Percentiles rank a stretch among this genome's conserved stretches.
These are phyloP conservation scores for Myriangium duriaei DNA, from an alignment of 2,329 filamentous ascomycete species.

Conservation along the genomic window DNA sequence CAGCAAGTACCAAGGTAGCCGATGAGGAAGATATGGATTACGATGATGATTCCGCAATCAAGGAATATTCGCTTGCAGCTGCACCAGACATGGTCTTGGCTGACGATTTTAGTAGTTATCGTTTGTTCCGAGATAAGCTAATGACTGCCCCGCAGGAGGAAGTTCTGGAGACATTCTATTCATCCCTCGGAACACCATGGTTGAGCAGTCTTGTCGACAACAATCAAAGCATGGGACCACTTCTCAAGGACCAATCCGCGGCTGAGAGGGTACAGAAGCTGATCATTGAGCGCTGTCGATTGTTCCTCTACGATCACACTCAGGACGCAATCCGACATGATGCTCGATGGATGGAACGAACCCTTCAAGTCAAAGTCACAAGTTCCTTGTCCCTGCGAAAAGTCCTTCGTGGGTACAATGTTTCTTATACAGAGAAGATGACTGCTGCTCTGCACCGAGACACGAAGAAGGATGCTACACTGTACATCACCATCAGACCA, in stretches of 20 bases:
- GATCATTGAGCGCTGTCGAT: conserved; percentile 73
- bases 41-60: conserved; percentile 43
- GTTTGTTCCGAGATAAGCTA: conserved; percentile 72
- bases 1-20: conserved; percentile 41
- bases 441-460: conserved; percentile 56
- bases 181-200: conserved; percentile 62
- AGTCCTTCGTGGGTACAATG: conserved; percentile 56
- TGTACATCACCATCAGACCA: conserved; percentile 66
- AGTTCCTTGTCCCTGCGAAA: conserved; percentile 64
- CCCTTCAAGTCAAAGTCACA: conserved; percentile 66
- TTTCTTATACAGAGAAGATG: conserved; percentile 61
- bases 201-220: conserved; percentile 70
- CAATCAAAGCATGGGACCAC: conserved; percentile 57
- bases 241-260: conserved; percentile 53
- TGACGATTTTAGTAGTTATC: conserved; percentile 82
- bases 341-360: conserved; percentile 78
- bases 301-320: conserved; percentile 79
- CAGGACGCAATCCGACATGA: conserved; percentile 74
- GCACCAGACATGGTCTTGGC: conserved; percentile 64
- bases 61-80: conserved; percentile 64
- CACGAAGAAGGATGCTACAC: conserved; percentile 43
- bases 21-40: conserved; percentile 30
- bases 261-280: conserved; percentile 62
- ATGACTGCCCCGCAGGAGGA: conserved; percentile 88
- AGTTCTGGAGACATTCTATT: conserved; percentile 69